phyloP scores from a whole-genome alignment of 305 asterid species.

The Euphrasia arctica region DNA sequence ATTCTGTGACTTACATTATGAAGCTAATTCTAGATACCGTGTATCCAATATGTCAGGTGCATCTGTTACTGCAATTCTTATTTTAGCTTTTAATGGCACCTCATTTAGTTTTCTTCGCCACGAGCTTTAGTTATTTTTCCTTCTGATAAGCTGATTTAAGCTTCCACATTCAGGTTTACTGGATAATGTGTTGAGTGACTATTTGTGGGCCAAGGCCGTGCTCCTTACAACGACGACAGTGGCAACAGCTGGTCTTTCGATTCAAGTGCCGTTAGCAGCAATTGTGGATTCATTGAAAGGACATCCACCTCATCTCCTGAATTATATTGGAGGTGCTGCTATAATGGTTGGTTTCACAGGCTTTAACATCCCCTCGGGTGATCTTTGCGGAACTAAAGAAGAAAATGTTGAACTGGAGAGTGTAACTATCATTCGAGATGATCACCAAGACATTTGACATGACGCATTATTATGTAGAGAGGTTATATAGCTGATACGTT shows the following conservation, averaged over 20 bases:
- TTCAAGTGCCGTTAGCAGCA: slow-evolving; percentile 91
- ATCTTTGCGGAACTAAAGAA: slow-evolving; percentile 38
- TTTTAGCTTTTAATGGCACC: background rate
- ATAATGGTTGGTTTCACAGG: slow-evolving; percentile 84
- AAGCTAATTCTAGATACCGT: background rate
- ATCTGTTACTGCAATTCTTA: background rate
- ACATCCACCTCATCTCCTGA: slow-evolving; percentile 53
- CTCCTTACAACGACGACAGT: slow-evolving; percentile 91
- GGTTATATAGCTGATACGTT: slow-evolving; percentile 7
- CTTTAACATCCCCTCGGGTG: slow-evolving; percentile 48
- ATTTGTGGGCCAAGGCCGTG: slow-evolving; percentile 95
- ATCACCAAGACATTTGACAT: slow-evolving; percentile 25
- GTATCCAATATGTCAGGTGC: background rate
- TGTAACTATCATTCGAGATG: slow-evolving; percentile 26
- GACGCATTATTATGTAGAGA: slow-evolving; percentile 2
- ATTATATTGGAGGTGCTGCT: slow-evolving; percentile 76
- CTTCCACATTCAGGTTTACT: slow-evolving; percentile 56
- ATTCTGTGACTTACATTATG: background rate
- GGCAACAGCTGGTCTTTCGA: slow-evolving; percentile 91
- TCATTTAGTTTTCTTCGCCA: no score
- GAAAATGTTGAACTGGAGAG: slow-evolving; percentile 48
- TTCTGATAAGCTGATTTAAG: background rate
- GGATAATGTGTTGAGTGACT: slow-evolving; percentile 93
- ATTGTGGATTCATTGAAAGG: slow-evolving; percentile 71
- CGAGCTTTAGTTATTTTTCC: background rate